Conservation (phyloP, 495 filamentous ascomycete genomes). For the Pseudevernia furfuracea region DNA sequence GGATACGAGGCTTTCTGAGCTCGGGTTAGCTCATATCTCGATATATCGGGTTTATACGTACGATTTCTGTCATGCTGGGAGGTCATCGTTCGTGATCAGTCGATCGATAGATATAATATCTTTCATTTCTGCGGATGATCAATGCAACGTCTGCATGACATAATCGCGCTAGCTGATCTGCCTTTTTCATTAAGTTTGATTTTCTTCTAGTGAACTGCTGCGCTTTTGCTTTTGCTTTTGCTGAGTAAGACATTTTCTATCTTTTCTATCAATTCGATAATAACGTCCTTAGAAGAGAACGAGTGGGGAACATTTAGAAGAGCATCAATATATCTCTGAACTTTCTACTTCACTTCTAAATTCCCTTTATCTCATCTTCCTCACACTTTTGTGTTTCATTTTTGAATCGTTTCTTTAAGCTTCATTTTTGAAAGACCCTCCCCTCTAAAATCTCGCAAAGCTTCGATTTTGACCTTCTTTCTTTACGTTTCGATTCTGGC, state of each 20-base stretch:
- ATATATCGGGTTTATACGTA: too few relatives aligned
- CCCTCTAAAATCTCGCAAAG: not conserved
- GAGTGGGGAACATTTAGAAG: too few relatives aligned
- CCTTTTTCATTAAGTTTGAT: slow-evolving; percentile 21
- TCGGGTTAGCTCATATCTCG: too few relatives aligned
- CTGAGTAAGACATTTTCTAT: too few relatives aligned
- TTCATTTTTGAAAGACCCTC: not conserved
- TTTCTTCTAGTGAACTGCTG: slow-evolving; percentile 24
- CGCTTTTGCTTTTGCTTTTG: slow-evolving; percentile 20
- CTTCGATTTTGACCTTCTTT: not conserved
- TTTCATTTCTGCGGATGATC: slow-evolving; percentile 22
- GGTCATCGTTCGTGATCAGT: not conserved
- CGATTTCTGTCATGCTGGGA: not conserved
- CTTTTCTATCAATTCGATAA: too few relatives aligned
- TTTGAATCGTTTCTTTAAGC: not conserved
- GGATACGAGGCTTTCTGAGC: too few relatives aligned
- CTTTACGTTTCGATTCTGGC: not conserved
- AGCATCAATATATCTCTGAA: not conserved
- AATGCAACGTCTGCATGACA: slow-evolving; percentile 19
- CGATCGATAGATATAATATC: slow-evolving; percentile 24
- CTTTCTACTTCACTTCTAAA: not conserved
- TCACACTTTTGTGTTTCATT: not conserved
- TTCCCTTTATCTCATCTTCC: not conserved
- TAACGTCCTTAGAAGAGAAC: too few relatives aligned
- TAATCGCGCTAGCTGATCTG: slow-evolving; percentile 20